Conservation (phyloP, 352 stramenopile species). For the Saprolegnia parasitica region DNA sequence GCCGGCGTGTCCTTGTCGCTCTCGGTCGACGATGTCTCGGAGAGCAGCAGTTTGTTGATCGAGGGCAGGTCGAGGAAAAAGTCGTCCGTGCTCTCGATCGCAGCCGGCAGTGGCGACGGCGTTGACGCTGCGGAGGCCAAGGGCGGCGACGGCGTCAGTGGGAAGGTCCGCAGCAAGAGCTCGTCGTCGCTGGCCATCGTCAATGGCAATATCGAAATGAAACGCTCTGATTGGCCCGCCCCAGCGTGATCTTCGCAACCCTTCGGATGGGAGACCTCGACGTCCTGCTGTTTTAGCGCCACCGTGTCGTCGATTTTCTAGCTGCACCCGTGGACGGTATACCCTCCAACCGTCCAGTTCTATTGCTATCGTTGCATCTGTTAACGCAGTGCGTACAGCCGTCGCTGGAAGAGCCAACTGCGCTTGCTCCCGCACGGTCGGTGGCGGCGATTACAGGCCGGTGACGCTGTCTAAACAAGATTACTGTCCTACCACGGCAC, state of each 20-base stretch:
- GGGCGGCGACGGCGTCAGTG: not conserved
- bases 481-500: no score
- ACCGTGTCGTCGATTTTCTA: no score
- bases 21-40: not conserved
- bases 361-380: no score
- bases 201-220: not conserved
- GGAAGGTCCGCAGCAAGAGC: not conserved
- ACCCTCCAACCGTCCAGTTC: no score
- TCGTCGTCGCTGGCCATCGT: not conserved
- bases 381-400: no score
- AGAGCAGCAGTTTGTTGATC: not conserved
- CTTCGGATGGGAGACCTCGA: not conserved
- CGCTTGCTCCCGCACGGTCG: no score
- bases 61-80: conserved; percentile 8
- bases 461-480: no score
- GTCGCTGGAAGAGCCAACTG: no score
- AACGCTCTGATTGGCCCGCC: not conserved
- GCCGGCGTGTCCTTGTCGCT: not conserved
- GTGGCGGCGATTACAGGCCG: no score
- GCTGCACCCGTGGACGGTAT: no score
- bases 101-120: not conserved
- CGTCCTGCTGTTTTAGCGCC: no score
- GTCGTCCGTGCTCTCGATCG: conserved; percentile 7
- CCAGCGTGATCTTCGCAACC: not conserved
- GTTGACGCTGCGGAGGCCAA: not conserved